phyloP scores from a whole-genome alignment of 1,284 basidiomycete genomes.

The Porodaedalea pini region DNA sequence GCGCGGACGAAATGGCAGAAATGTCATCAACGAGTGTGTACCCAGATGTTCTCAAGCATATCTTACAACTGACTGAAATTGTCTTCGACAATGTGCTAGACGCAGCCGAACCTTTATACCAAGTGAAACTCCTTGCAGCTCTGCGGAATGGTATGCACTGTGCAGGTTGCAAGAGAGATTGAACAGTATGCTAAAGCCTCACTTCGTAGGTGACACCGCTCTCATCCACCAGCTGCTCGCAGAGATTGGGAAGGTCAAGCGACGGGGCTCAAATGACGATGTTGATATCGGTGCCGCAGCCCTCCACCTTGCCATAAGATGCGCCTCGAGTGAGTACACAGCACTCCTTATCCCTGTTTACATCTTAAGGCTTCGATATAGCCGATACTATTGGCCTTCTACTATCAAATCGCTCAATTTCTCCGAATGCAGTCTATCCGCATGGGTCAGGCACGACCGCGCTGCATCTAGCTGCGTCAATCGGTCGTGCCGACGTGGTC shows the following conservation, averaged over 20 bases:
- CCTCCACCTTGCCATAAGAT: conserved; percentile 83
- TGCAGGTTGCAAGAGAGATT: background rate
- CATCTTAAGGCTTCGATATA: conserved; percentile 27
- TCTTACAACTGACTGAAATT: background rate
- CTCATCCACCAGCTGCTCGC: conserved; percentile 82
- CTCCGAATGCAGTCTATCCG: conserved; percentile 71
- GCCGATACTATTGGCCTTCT: conserved; percentile 66
- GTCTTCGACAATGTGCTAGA: conserved; percentile 11
- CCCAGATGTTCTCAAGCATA: no score
- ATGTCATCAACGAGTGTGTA: background rate
- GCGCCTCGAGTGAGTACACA: conserved; percentile 65
- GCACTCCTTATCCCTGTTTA: conserved; percentile 9
- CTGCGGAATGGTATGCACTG: conserved; percentile 53
- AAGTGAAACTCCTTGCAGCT: conserved; percentile 78
- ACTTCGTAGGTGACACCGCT: conserved; percentile 61
- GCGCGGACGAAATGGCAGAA: background rate
- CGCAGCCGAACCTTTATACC: conserved; percentile 59
- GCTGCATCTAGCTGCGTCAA: conserved; percentile 81
- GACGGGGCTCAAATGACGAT: conserved; percentile 42
- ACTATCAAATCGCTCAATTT: conserved; percentile 70
- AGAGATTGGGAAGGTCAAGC: conserved; percentile 65
- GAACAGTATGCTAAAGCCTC: conserved; percentile 5
- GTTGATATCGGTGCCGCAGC: conserved; percentile 69
- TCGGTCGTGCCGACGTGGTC: conserved; percentile 79
- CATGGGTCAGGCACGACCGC: conserved; percentile 74